Evolutionary conservation across 192 early-diverging fungal species (phyloP).

Genomic region (Entrophospora sp.): DNA sequence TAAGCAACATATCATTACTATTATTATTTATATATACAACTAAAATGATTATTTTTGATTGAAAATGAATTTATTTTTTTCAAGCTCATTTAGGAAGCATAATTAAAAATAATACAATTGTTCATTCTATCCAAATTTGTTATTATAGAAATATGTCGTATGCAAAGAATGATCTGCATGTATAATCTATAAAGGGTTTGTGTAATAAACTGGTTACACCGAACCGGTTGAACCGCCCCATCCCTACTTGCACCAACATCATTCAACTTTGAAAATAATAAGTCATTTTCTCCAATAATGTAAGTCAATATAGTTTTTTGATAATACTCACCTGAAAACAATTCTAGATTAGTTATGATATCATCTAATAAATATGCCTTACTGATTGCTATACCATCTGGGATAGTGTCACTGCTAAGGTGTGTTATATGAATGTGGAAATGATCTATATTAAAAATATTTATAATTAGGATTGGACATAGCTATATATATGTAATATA

Average conservation of each 20-base stretch:
- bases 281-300: constrained; percentile 44
- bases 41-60: too few relatives aligned
- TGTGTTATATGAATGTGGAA: constrained; percentile 74
- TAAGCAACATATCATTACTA: too few relatives aligned
- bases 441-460: constrained; percentile 39
- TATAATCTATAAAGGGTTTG: too few relatives aligned
- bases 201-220: too few relatives aligned
- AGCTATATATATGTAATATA: not conserved
- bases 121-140: too few relatives aligned
- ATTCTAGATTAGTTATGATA: constrained; percentile 58
- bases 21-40: too few relatives aligned
- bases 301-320: constrained; percentile 49
- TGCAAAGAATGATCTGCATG: too few relatives aligned
- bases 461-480: not conserved
- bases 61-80: too few relatives aligned
- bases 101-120: too few relatives aligned
- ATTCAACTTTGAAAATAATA: constrained; percentile 9
- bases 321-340: constrained; percentile 58
- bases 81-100: too few relatives aligned
- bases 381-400: constrained; percentile 47
- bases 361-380: constrained; percentile 64
- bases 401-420: constrained; percentile 41
- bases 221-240: too few relatives aligned
- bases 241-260: constrained; percentile 12
- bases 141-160: too few relatives aligned